phyloP scores from a whole-genome alignment of 2,329 filamentous ascomycete species.

The Zarea fungicola region DNA sequence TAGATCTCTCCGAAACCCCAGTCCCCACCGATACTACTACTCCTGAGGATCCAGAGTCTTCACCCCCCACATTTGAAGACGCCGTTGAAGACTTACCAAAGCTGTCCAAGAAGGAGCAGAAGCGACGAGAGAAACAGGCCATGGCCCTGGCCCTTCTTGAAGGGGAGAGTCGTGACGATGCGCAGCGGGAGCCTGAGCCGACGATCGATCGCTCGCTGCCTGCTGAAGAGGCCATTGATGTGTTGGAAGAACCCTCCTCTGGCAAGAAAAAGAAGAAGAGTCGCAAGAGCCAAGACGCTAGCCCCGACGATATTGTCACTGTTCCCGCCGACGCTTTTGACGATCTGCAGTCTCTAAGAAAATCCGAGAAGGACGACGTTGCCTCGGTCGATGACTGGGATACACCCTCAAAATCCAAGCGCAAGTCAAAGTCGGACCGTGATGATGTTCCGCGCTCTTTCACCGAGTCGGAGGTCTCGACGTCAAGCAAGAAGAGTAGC shows the following conservation, averaged over 20 bases:
- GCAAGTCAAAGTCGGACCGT: constrained; percentile 22
- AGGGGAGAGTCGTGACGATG: constrained; percentile 6
- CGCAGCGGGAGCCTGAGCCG: constrained; percentile 17
- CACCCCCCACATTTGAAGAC: constrained; percentile 19
- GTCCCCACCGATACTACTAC: constrained; percentile 11
- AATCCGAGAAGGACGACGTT: constrained; percentile 26
- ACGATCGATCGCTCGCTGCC: neutral
- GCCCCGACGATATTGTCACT: constrained; percentile 23
- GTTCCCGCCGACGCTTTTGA: constrained; percentile 26
- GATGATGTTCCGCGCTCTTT: constrained; percentile 30
- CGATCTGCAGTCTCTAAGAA: constrained; percentile 20
- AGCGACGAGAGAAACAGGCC: constrained; percentile 38
- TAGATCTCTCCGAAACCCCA: constrained; percentile 14
- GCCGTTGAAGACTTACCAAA: constrained; percentile 21
- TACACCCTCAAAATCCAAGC: constrained; percentile 28
- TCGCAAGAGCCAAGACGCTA: constrained; percentile 23
- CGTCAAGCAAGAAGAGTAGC: constrained; percentile 26
- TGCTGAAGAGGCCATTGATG: constrained; percentile 15
- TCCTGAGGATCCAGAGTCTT: constrained; percentile 3
- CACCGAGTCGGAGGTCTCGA: constrained; percentile 33
- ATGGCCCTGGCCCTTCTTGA: constrained; percentile 23
- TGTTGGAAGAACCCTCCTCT: constrained; percentile 24
- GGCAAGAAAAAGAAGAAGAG: constrained; percentile 32
- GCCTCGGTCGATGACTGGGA: constrained; percentile 30
- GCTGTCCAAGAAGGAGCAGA: constrained; percentile 30